A percentile compares a stretch with the other conserved stretches of the same genome.
These are phyloP conservation scores for Microbotryomycetes sp. DNA, from an alignment of 1,284 basidiomycete genomes.

Conservation along the genomic window DNA sequence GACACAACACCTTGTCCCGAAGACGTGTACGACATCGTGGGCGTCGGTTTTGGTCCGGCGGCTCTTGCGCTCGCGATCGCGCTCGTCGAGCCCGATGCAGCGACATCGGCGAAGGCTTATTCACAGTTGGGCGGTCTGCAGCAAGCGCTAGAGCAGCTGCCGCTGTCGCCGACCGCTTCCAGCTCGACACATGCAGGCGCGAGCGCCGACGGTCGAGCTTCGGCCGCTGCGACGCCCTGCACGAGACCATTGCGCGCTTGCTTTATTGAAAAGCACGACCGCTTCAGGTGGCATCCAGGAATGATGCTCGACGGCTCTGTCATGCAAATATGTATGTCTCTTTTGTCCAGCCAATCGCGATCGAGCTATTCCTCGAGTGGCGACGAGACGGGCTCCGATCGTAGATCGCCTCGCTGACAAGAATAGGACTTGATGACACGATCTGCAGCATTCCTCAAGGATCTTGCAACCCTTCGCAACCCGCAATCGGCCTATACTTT, in stretches of 20 bases:
- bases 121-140: constrained; percentile 24
- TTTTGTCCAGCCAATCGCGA: background rate
- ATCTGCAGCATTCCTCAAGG: constrained; percentile 51
- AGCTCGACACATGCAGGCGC: no score
- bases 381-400: background rate
- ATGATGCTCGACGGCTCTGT: constrained; percentile 52
- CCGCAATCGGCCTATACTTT: constrained; percentile 55
- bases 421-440: background rate
- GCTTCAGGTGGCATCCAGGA: constrained; percentile 48
- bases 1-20: background rate
- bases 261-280: constrained; percentile 49
- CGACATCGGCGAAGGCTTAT: constrained; percentile 2
- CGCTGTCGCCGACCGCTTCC: background rate
- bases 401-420: background rate
- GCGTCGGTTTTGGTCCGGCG: constrained; percentile 56
- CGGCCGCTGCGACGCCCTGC: background rate
- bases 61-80: constrained; percentile 54
- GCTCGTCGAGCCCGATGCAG: constrained; percentile 44
- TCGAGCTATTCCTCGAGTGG: background rate
- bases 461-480: constrained; percentile 53
- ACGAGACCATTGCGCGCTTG: constrained; percentile 39
- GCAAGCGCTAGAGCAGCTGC: constrained; percentile 11
- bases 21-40: constrained; percentile 47
- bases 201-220: background rate
- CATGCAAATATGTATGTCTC: constrained; percentile 49